Percentiles rank a stretch among this genome's conserved stretches.
phyloP scores from a whole-genome alignment of 2,329 filamentous ascomycete species.

The Pseudogymnoascus verrucosus region DNA sequence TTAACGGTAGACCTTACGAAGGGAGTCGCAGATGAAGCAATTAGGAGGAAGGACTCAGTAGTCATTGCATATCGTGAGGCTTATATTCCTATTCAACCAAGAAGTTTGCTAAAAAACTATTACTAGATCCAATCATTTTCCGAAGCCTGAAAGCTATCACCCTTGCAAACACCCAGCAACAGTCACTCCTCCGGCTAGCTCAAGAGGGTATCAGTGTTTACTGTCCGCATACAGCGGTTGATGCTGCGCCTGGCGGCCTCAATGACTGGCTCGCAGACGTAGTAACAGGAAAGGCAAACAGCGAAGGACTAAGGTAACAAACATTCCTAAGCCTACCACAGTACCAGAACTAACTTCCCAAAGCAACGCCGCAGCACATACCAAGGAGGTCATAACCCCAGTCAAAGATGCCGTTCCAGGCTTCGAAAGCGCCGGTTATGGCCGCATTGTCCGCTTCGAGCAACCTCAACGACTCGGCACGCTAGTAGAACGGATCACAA shows the following conservation, averaged over 20 bases:
- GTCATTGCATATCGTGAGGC: conserved; percentile 79
- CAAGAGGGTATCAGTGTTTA: conserved; percentile 90
- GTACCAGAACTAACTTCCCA: conserved; percentile 20
- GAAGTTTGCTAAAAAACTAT: conserved; percentile 3
- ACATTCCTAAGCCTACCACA: conserved; percentile 6
- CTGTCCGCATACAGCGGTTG: conserved; percentile 89
- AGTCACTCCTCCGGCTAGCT: conserved; percentile 71
- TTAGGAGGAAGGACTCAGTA: conserved; percentile 64
- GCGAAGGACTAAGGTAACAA: background rate
- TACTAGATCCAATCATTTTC: conserved; percentile 89
- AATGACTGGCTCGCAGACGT: conserved; percentile 93
- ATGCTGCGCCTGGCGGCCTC: conserved; percentile 75
- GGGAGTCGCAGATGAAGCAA: conserved; percentile 83
- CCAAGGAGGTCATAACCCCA: conserved; percentile 22
- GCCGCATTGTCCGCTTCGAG: conserved; percentile 25
- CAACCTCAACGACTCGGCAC: conserved; percentile 19
- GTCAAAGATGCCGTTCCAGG: conserved; percentile 18
- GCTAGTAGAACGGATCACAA: conserved; percentile 21
- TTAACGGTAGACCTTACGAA: conserved; percentile 87
- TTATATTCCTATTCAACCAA: conserved; percentile 1
- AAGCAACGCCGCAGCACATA: conserved; percentile 6
- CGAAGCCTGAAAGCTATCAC: conserved; percentile 83
- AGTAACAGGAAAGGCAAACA: conserved; percentile 48
- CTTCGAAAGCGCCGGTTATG: conserved; percentile 27
- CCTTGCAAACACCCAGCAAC: conserved; percentile 75